A percentile compares a stretch with the other conserved stretches of the same genome.
These are phyloP conservation scores for Porpolomopsis calyptriformis DNA, from an alignment of 768 basidiomycete species.

Conservation along the genomic window DNA sequence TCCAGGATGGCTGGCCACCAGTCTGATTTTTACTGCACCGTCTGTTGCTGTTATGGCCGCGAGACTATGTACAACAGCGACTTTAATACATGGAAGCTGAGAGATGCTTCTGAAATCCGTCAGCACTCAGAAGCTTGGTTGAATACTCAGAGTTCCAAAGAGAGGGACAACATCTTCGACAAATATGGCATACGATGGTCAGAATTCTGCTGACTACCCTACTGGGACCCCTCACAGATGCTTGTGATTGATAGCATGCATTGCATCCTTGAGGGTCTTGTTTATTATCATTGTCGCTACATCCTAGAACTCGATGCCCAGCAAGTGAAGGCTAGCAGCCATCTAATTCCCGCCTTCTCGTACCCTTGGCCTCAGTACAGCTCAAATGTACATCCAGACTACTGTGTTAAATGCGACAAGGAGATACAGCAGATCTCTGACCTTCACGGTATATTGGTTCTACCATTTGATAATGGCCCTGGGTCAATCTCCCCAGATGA, in stretches of 20 bases:
- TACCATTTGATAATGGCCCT: too few species aligned
- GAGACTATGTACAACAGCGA: constrained; percentile 14
- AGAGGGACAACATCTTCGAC: constrained; percentile 10
- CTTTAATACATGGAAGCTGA: constrained; percentile 9
- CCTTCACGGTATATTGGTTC: too few species aligned
- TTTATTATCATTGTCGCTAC: constrained; percentile 18
- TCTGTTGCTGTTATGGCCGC: constrained; percentile 9
- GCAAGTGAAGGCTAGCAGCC: constrained; percentile 3
- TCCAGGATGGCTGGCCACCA: constrained; percentile 16
- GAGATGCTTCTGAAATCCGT: constrained; percentile 8
- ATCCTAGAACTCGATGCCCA: constrained; percentile 13
- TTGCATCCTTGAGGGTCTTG: constrained; percentile 21
- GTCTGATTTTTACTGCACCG: constrained; percentile 16
- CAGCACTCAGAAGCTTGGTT: constrained; percentile 12
- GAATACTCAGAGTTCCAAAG: constrained; percentile 8
- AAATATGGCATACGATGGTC: constrained; percentile 20
- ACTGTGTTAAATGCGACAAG: too few species aligned
- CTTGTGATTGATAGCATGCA: constrained; percentile 30
- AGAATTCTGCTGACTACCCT: constrained; percentile 21
- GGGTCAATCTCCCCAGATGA: too few species aligned
- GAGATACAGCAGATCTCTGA: too few species aligned
- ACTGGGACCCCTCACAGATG: constrained; percentile 23
- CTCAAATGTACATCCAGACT: too few species aligned
- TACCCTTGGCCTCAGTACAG: too few species aligned
- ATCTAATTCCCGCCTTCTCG: too few species aligned